Conservation (phyloP, 192 early-diverging fungal species). For the Kappamyces sp. region DNA sequence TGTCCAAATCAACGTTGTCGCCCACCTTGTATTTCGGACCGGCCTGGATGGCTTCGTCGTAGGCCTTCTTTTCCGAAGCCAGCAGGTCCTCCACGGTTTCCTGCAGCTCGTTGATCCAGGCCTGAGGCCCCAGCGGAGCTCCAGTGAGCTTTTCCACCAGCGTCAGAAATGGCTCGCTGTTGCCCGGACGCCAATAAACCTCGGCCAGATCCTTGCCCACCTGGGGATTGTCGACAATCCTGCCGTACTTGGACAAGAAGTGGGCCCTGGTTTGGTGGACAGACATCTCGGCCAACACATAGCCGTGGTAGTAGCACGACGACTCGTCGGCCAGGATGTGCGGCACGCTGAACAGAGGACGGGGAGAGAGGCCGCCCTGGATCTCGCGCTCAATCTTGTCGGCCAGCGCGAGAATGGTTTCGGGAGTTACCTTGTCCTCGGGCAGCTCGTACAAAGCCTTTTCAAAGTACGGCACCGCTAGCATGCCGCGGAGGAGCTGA, state of each 20-base stretch:
- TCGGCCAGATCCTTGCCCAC: conserved; percentile 25
- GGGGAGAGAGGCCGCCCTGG: conserved; percentile 24
- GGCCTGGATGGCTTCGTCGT: conserved; percentile 20
- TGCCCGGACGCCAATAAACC: conserved; percentile 30
- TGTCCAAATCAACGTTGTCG: conserved; percentile 29
- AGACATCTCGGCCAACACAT: conserved; percentile 32
- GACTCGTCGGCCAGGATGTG: conserved; percentile 31
- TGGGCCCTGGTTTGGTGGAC: conserved; percentile 32
- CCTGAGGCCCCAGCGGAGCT: conserved; percentile 21
- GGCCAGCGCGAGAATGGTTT: conserved; percentile 22
- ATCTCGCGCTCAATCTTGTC: conserved; percentile 30
- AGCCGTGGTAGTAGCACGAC: conserved; percentile 34
- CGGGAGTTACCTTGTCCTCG: conserved; percentile 29
- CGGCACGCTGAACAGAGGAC: conserved; percentile 27
- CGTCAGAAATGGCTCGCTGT: conserved; percentile 26
- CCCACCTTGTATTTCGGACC: conserved; percentile 26
- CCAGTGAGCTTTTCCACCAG: conserved; percentile 32
- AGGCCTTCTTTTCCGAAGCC: conserved; percentile 19
- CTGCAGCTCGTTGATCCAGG: conserved; percentile 26
- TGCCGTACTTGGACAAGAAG: conserved; percentile 30
- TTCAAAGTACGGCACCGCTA: conserved; percentile 35
- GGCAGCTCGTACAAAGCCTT: conserved; percentile 28
- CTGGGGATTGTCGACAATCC: conserved; percentile 29
- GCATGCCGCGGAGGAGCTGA: conserved; percentile 24
- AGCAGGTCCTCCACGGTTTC: conserved; percentile 23